Base-by-base conservation (phyloP, 371 early-diverging fungal species). In the Mucor irregularis region DNA sequence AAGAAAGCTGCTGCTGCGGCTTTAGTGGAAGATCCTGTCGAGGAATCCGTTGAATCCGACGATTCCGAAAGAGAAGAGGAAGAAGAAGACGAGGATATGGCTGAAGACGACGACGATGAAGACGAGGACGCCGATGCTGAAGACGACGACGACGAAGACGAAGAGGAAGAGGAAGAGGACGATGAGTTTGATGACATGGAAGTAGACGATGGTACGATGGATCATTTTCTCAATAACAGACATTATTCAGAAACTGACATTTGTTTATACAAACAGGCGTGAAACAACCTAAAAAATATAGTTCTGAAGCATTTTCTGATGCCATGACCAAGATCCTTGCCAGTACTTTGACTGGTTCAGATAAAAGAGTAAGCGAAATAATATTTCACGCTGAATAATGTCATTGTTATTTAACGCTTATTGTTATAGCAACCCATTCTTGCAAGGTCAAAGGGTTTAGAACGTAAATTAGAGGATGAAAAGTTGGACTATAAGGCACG, bases 401-500 rank as follows among this genome's bases (percentile, higher is more conserved):
- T 19, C 3, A 14, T 35, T 5, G 35, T 14, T 26, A 38, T 26
- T 24, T 17, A 19, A 26, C 5, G 31, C n/a, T 4, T 13, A 10
- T 30, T 11, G 21, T 4, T 39, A 64, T 72, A 76, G 76, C 81
- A 74, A 59, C 91, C 93, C 5, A 88, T 93, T 68, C 71, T 93
- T 54, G 85, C 91, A 2, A 73, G 84, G 61, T 84, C 87, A 39
- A 87, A 86, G 58, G 82, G 84, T 30, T 82, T 84, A 42, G 90
- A 89, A 59, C 78, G 80, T 19, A 80, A 82, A 49, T 62, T 93
- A 26, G 90, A 90, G 48, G 89, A 93, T 47, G 88, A 83, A 42
- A 90, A 87, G 63, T 71, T 91, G 42, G 91, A 91, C 61, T 80
- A 83, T 33, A 88, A 86, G 69, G 90, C 91, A 42, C 82, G 83